Evolutionary conservation across 495 filamentous ascomycete genomes (phyloP), one percentile per base, ranked within the genome.

Genomic region (Penicillium cinerascens): DNA sequence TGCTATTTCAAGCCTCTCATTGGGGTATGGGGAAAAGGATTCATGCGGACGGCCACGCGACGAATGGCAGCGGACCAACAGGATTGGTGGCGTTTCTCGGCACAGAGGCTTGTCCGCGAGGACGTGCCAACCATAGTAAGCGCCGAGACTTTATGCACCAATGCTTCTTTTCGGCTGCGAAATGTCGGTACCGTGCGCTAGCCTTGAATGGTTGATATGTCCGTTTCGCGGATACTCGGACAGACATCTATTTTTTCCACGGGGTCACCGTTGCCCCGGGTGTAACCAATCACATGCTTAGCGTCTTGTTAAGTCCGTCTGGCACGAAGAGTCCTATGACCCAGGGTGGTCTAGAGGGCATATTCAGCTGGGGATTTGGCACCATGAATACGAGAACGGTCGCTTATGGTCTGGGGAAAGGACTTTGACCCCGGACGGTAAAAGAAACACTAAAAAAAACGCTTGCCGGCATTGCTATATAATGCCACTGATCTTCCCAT

Each of bases 151-250:
- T 55, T 41, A 44, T 23, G 38, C 47, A 38, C n/a, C 37, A 47
- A 18, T 51, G 60, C 53, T 57, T 51, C 47, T 54, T 48, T 29
- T 41, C 38, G 44, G 54, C 53, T 44, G 48, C 26, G 44, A 53
- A 56, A 27, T 42, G 37, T 57, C 55, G 38, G 54, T 63, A 57
- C 57, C 60, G 57, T 40, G 29, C 51, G 25, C 44, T 63, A 57
- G 53, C 37, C 20, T 43, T n/a, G 17, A 25, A 44, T 27, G 11
- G 42, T 11, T 49, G 48, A 8, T n/a, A n/a, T n/a, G 26, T 49
- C n/a, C 41, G 25, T 55, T 40, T 41, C 25, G 35, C 44, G 44
- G n/a, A n/a, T n/a, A n/a, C n/a, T n/a, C n/a, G n/a, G n/a, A n/a
- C n/a, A n/a, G n/a, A n/a, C n/a, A n/a, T n/a, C n/a, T n/a, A n/a